Percentiles rank a stretch among this genome's conserved stretches.
These are phyloP conservation scores for Nepenthes gracilis DNA, from an alignment of 148 eudicot species.

Conservation along the genomic window DNA sequence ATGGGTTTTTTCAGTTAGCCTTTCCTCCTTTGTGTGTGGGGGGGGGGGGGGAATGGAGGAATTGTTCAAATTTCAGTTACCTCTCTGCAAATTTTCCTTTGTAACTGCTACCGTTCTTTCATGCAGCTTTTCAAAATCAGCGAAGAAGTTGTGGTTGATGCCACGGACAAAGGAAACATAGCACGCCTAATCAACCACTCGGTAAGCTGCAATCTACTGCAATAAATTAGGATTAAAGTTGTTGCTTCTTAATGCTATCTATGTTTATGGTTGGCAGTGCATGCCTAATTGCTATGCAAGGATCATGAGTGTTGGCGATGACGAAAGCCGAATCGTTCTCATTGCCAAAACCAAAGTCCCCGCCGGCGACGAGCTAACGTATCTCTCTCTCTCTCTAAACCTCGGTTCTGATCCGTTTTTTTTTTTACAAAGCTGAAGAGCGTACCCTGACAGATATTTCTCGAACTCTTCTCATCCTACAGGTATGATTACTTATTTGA, in stretches of 20 bases:
- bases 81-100: background rate
- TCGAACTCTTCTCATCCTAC: constrained; percentile 9
- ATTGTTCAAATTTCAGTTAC: background rate
- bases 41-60: too few species aligned
- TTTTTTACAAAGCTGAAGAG: background rate
- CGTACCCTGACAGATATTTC: background rate
- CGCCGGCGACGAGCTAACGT: constrained; percentile 74
- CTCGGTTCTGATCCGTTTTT: background rate
- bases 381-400: constrained; percentile 15
- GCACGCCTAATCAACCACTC: constrained; percentile 98
- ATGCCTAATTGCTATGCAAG: constrained; percentile 82
- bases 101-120: background rate
- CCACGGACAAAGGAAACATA: constrained; percentile 89
- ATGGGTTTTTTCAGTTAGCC: too few species aligned
- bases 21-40: too few species aligned
- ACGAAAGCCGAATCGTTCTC: constrained; percentile 73
- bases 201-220: constrained; percentile 25
- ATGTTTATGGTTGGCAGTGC: constrained; percentile 27
- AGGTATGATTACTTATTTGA: constrained; percentile 99
- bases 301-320: constrained; percentile 75
- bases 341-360: constrained; percentile 61
- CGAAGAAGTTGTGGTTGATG: constrained; percentile 95
- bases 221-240: background rate
- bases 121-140: constrained; percentile 93
- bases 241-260: background rate